phyloP scores from a whole-genome alignment of 179 eudicot genomes.

The Spergularia azorica region DNA sequence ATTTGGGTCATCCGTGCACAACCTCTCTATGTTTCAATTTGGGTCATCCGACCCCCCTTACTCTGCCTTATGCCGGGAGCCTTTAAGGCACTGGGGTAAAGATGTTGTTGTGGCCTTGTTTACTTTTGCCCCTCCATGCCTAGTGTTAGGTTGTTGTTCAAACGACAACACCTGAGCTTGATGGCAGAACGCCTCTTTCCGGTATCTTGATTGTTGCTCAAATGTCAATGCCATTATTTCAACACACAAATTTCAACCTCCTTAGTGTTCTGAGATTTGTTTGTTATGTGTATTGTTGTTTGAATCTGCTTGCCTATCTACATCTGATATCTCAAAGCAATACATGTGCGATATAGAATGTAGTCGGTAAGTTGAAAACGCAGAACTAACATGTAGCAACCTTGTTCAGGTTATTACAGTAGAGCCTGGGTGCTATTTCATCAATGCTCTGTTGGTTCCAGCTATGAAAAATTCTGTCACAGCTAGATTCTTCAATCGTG shows the following conservation, averaged over 20 bases:
- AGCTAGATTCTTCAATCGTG: constrained; percentile 64
- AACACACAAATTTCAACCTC: background rate
- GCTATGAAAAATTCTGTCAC: constrained; percentile 71
- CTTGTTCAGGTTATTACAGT: constrained; percentile 85
- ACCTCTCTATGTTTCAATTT: no score
- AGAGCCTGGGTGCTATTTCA: constrained; percentile 99
- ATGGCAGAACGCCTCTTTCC: no score
- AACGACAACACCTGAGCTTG: background rate
- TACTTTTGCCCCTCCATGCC: background rate
- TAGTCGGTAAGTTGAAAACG: background rate
- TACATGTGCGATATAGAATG: background rate
- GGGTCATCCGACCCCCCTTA: no score
- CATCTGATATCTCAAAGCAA: no score
- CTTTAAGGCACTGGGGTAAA: no score
- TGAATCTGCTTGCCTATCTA: no score
- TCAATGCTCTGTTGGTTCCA: constrained; percentile 72
- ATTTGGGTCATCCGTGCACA: no score
- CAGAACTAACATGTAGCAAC: constrained; percentile 4
- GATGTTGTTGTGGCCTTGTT: background rate
- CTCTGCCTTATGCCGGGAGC: no score
- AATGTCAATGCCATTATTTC: background rate
- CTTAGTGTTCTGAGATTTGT: background rate
- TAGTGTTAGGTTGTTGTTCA: background rate
- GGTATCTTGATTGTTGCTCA: background rate
- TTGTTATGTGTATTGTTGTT: background rate